phyloP scores from a whole-genome alignment of 169 alveolate genomes.

The Toxoplasma gondii region DNA sequence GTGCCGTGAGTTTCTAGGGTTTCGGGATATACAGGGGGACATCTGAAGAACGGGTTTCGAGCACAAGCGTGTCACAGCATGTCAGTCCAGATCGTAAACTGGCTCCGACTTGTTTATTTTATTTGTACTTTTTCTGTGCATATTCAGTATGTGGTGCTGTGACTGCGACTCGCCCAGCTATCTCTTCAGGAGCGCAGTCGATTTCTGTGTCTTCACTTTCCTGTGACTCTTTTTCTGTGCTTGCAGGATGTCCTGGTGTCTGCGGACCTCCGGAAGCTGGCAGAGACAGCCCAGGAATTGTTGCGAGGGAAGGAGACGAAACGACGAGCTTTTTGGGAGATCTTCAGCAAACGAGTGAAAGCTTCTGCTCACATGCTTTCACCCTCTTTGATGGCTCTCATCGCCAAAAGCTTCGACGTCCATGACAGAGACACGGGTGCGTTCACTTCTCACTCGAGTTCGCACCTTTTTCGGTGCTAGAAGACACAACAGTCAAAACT shows the following conservation, averaged over 20 bases:
- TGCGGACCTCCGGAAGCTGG: slow-evolving; percentile 39
- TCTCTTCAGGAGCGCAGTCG: no score
- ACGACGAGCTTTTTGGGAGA: slow-evolving; percentile 24
- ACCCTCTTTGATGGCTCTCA: background rate
- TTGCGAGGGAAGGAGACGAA: slow-evolving; percentile 19
- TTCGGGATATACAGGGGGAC: no score
- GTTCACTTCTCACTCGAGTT: background rate
- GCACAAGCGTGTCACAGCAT: no score
- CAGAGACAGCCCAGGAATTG: slow-evolving; percentile 33
- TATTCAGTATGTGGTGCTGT: no score
- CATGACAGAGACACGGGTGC: slow-evolving; percentile 33
- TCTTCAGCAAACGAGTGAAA: slow-evolving; percentile 22
- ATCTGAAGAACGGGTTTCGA: no score
- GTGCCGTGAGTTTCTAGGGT: no score
- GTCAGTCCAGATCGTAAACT: no score
- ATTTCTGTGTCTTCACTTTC: no score
- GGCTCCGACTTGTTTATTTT: no score
- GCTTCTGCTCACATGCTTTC: background rate
- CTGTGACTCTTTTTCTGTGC: background rate
- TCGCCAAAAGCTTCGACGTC: slow-evolving; percentile 10
- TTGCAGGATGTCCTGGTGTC: slow-evolving; percentile 46
- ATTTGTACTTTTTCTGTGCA: no score
- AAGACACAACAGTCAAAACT: no score
- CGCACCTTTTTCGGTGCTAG: background rate
- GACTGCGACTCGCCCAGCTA: no score